phyloP scores from a whole-genome alignment of 345 rosid species.

The Boechera divaricarpa region DNA sequence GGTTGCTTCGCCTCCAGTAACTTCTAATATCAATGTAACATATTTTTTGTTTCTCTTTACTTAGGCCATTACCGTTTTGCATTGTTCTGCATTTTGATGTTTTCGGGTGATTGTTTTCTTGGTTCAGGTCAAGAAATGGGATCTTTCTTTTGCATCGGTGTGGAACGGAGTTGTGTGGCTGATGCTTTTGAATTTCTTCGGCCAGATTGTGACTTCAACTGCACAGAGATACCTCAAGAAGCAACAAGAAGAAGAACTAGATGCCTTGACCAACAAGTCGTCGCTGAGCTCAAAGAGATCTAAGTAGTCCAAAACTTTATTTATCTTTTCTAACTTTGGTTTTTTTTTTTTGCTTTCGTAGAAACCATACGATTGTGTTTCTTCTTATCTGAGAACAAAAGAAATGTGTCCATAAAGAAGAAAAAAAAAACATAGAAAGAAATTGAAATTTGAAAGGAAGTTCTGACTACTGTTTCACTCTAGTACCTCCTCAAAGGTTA shows the following conservation, averaged over 20 bases:
- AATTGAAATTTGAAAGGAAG: background rate
- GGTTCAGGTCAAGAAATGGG: conserved; percentile 80
- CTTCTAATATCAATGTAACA: conserved; percentile 63
- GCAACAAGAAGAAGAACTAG: conserved; percentile 69
- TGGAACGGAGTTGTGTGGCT: conserved; percentile 97
- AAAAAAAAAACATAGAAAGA: no score
- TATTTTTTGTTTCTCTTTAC: background rate
- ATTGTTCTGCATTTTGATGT: conserved; percentile 25
- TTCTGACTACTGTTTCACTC: background rate
- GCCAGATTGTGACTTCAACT: conserved; percentile 80
- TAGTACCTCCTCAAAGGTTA: no score
- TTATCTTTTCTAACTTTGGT: conserved; percentile 10
- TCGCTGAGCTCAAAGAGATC: conserved; percentile 25
- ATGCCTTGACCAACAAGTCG: conserved; percentile 45
- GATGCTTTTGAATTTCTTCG: conserved; percentile 88
- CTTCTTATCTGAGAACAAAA: conserved; percentile 13
- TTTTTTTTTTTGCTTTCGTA: background rate
- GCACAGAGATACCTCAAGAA: conserved; percentile 79
- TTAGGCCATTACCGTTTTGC: background rate
- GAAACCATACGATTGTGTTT: conserved; percentile 27
- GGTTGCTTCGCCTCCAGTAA: conserved; percentile 55
- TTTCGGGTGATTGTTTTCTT: conserved; percentile 32
- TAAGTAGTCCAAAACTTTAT: conserved; percentile 29
- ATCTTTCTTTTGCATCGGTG: conserved; percentile 71
- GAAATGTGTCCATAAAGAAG: background rate